These are phyloP conservation scores for Claviceps sp. DNA, from an alignment of 2,329 filamentous ascomycete genomes.

Conservation along the genomic window DNA sequence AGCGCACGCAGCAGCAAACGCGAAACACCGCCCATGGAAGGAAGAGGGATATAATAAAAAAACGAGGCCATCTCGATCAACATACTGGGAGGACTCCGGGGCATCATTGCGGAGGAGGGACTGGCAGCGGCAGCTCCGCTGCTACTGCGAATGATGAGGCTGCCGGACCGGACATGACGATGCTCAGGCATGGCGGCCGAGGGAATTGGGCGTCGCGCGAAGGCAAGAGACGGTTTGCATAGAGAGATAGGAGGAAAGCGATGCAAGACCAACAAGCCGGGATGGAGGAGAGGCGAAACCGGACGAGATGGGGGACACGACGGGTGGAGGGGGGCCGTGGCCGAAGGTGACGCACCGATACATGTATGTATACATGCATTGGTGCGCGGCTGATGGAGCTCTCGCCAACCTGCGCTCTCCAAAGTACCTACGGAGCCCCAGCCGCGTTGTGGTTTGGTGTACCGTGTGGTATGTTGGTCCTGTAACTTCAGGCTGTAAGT, in stretches of 20 bases:
- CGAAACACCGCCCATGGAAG: not conserved
- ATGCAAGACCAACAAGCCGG: conserved; percentile 3
- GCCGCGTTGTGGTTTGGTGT: no score
- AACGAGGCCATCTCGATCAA: not conserved
- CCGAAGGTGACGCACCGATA: not conserved
- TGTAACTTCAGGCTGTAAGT: no score
- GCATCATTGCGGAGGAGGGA: conserved; percentile 18
- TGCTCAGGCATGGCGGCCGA: conserved; percentile 32
- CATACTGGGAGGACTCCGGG: conserved; percentile 47
- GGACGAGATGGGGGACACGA: conserved; percentile 3
- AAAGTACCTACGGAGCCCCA: no score
- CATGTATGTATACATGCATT: no score
- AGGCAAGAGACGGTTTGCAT: conserved; percentile 2
- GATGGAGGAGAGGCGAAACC: conserved; percentile 5
- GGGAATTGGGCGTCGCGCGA: conserved; percentile 6
- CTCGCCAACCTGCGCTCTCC: no score
- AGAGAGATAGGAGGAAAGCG: conserved; percentile 4
- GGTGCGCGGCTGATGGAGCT: no score
- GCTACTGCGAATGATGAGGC: conserved; percentile 36
- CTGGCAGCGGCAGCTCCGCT: conserved; percentile 12
- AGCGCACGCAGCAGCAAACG: not conserved
- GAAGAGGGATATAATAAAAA: not conserved
- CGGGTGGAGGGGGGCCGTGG: conserved; percentile 6
- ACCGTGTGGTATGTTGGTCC: no score
- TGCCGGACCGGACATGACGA: conserved; percentile 44